Percentiles rank a stretch among this genome's conserved stretches.
Evolutionary conservation across 2,329 filamentous ascomycete species (phyloP).

Genomic region (Bipolaris zeicola): DNA sequence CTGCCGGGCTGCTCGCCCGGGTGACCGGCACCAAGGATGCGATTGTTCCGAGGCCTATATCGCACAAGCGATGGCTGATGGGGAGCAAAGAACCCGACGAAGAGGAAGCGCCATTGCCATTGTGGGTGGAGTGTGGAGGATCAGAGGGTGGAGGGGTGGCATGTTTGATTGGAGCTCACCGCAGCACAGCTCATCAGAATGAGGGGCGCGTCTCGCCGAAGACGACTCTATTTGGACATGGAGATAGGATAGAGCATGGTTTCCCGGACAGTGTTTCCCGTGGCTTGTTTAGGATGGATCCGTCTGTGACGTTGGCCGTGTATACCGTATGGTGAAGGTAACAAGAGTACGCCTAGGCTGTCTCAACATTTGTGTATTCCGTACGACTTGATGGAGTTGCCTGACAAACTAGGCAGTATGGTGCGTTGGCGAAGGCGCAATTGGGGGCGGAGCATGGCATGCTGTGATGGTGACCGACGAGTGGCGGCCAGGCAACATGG

Average conservation of each 20-base stretch:
- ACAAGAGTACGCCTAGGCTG: constrained; percentile 24
- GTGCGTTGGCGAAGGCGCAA: constrained; percentile 11
- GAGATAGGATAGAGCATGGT: constrained; percentile 35
- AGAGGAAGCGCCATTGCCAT: constrained; percentile 17
- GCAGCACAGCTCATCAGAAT: constrained; percentile 24
- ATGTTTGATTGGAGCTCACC: constrained; percentile 28
- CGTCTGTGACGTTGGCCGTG: constrained; percentile 1
- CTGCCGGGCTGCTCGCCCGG: constrained; percentile 30
- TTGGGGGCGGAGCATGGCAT: constrained; percentile 40
- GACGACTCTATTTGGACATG: constrained; percentile 23
- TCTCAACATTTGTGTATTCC: constrained; percentile 20
- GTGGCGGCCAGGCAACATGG: constrained; percentile 29
- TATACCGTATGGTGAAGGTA: constrained; percentile 13
- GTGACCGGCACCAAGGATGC: constrained; percentile 27
- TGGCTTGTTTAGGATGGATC: constrained; percentile 13
- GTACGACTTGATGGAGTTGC: constrained; percentile 9
- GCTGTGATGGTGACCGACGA: constrained; percentile 23
- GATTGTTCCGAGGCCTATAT: constrained; percentile 18
- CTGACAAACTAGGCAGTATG: constrained; percentile 9
- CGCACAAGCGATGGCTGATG: constrained; percentile 29
- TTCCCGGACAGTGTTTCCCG: constrained; percentile 10
- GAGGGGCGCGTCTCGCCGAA: constrained; percentile 31
- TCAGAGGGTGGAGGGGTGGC: constrained; percentile 18
- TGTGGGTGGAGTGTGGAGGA: constrained; percentile 22
- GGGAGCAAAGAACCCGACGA: constrained; percentile 24